Evolutionary conservation across 2,329 filamentous ascomycete genomes (phyloP), one percentile per base, ranked within the genome.

Genomic region (Ambrosiella xylebori): DNA sequence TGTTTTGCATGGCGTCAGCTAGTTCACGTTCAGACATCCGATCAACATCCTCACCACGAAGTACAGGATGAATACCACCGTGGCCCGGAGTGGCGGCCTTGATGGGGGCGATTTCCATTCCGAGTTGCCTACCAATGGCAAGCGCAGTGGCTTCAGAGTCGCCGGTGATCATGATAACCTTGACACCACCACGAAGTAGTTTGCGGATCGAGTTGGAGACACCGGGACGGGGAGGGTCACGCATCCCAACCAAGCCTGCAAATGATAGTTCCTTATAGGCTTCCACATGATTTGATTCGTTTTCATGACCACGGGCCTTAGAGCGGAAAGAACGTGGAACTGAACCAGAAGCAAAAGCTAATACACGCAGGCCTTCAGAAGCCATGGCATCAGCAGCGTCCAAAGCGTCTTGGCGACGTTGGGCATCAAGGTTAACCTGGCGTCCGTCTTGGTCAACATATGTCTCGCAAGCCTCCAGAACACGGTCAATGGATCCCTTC

Each of bases 151-250:
- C 88, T 68, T 97, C 89, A 13, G 93, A 88, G 69, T 98, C 93
- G 60, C 93, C 93, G 8, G 93, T 98, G 64, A 98, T 97, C 93
- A 98, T 98, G 64, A 98, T 94, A 53, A 98, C 88, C 69, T 89
- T 93, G 62, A 98, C 93, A 44, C 91, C 91, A 57, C 93, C 93
- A 54, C 88, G 82, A 84, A 97, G 91, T 58, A 98, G 74, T 61
- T 86, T 84, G 64, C 88, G 80, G 64, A 98, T 96, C 5, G 91
- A 89, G 62, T 85, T 84, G 63, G 88, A 86, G 7, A 98, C 93
- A 49, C 89, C 89, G 63, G 89, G 88, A 54, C 93, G 79, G 2
- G 93, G 93, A 3, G 93, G 93, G 68, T 98, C 93, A 64, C 88
- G 95, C 91, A 98, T 98, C 53, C 93, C 93, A 36, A 97, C 88